Percentiles rank a stretch among this genome's conserved stretches.
Evolutionary conservation across 2,329 filamentous ascomycete genomes (phyloP).

Genomic region (Endocalyx cinctus): DNA sequence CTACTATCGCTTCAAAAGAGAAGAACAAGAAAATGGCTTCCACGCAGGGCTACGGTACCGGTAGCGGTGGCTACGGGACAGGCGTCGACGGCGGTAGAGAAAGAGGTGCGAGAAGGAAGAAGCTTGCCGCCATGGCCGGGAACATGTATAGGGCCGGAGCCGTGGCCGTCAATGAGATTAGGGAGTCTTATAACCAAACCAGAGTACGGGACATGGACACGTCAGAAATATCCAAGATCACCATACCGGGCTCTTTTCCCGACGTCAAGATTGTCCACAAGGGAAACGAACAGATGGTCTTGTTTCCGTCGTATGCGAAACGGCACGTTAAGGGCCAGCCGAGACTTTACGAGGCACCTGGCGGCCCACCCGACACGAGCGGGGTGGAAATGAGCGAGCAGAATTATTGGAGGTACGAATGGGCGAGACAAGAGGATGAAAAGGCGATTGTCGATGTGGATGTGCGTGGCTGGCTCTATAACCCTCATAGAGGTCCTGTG

Average conservation of each 20-base stretch:
- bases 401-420: conserved; percentile 74
- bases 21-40: conserved; percentile 25
- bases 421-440: conserved; percentile 75
- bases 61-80: conserved; percentile 33
- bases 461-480: conserved; percentile 92
- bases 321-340: conserved; percentile 52
- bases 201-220: conserved; percentile 34
- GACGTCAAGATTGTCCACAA: conserved; percentile 75
- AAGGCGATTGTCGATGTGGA: conserved; percentile 90
- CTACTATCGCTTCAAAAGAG: conserved; percentile 30
- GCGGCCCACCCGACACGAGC: conserved; percentile 35
- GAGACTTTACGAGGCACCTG: conserved; percentile 25
- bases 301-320: conserved; percentile 92
- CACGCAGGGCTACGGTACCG: conserved; percentile 26
- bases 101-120: conserved; percentile 70
- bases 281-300: conserved; percentile 85
- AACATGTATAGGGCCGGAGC: conserved; percentile 53
- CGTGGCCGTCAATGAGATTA: conserved; percentile 53
- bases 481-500: conserved; percentile 78
- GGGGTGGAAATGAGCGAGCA: conserved; percentile 50
- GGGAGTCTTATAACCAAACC: conserved; percentile 55
- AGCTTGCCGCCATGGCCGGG: conserved; percentile 63
- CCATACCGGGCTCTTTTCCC: conserved; percentile 74
- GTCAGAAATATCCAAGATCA: conserved; percentile 30
- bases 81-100: conserved; percentile 41